Evolutionary conservation across 345 rosid genomes (phyloP), one percentile per base, ranked within the genome.

Genomic region (Eucalyptus tenuipes): DNA sequence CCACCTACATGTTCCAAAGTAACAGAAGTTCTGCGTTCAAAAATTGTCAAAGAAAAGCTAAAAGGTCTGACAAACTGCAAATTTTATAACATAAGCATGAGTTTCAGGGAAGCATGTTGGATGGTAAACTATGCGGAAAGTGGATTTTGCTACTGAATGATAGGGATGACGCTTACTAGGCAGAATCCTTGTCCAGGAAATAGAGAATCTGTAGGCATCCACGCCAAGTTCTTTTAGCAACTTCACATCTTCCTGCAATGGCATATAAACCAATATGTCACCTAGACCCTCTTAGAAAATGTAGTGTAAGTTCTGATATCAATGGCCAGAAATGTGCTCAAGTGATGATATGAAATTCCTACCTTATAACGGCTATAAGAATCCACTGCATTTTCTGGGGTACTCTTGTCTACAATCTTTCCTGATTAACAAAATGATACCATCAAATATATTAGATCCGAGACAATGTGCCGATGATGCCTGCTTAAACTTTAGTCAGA

Each of bases 341-440:
- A 29, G 24, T 17, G 40, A 79, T 50, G 33, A 16, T 9, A 79
- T 33, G 52, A 50, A 33, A 37, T 5, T 49, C 15, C 7, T 33
- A 59, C 89, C 79, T 84, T 88, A 49, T 88, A 88, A 24, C 49
- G 85, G 29, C 85, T 71, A 49, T 88, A 88, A 55, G 85, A 84
- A 82, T 88, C 87, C 31, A 88, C 87, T 29, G 82, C 75, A 59
- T 52, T 40, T 20, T 91, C 91, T 90, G 89, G 91, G 85, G 89
- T 90, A 55, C 66, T 89, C 61, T 59, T 55, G 88, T 87, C 91
- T 55, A 55, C 88, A 91, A 24, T 90, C 59, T 40, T 94, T 94
- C 94, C 93, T 91, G 13, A 91, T 87, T 50, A 91, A 88, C n/a
- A 55, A 87, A 88, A 94, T 88, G 87, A 89, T 84, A 5, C 93